A percentile compares a stretch with the other conserved stretches of the same genome.
Conservation (phyloP, 257 asterid genomes). For the Forsythia viridissima region DNA sequence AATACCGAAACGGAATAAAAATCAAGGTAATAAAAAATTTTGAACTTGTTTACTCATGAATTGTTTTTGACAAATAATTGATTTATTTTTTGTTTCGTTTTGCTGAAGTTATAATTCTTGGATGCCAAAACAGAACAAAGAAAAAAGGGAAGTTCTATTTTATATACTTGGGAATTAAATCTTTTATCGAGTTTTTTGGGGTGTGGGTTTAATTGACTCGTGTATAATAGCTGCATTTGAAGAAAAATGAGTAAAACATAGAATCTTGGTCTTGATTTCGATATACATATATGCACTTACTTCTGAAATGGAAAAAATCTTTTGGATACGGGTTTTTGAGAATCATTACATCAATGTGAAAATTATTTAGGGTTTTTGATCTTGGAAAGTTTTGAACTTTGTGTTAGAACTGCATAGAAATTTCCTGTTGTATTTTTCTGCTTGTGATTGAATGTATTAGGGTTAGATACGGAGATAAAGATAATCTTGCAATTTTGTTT, state of each 20-base stretch:
- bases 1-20: neutral
- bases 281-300: neutral
- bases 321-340: neutral
- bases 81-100: no score
- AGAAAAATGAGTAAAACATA: neutral
- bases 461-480: neutral
- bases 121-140: neutral
- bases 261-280: neutral
- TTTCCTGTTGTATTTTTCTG: neutral
- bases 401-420: neutral
- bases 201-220: neutral
- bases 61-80: neutral
- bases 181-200: neutral
- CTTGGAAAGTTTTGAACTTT: neutral
- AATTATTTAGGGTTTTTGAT: neutral
- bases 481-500: neutral
- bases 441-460: neutral
- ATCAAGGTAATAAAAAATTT: neutral
- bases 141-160: neutral
- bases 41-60: neutral
- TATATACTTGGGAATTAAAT: neutral
- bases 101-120: neutral
- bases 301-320: neutral
- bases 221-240: neutral
- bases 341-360: neutral